These are phyloP conservation scores for Trichoderma arundinaceum DNA, from an alignment of 2,329 filamentous ascomycete genomes.

Conservation along the genomic window DNA sequence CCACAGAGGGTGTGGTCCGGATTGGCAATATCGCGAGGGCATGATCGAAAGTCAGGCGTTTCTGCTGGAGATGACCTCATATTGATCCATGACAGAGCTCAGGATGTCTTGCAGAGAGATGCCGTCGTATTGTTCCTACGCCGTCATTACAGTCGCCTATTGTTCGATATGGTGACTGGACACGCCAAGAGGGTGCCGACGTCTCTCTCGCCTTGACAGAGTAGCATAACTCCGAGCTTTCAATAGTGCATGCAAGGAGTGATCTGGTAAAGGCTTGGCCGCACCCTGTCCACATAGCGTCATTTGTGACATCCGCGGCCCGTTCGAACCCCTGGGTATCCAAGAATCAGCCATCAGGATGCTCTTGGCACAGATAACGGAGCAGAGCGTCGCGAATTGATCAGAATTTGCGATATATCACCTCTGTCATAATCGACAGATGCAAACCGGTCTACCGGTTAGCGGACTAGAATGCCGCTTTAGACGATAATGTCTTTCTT, in stretches of 20 bases:
- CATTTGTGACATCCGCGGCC: not conserved
- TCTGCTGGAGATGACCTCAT: not conserved
- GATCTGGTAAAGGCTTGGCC: not conserved
- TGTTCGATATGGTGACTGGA: not conserved
- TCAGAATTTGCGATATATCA: not conserved
- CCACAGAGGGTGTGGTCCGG: not conserved
- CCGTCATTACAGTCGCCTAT: not conserved
- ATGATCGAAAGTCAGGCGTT: not conserved
- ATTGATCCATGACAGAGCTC: not conserved
- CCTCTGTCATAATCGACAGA: slow-evolving; percentile 1
- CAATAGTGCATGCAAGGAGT: slow-evolving; percentile 28
- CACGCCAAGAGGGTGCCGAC: not conserved
- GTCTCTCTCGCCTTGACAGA: not conserved
- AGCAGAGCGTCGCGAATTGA: not conserved
- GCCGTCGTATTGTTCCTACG: not conserved
- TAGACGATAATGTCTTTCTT: not conserved
- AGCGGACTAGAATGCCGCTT: not conserved
- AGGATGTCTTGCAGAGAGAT: not conserved
- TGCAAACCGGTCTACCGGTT: not conserved
- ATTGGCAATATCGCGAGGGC: not conserved
- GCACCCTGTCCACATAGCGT: not conserved
- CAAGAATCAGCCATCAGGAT: not conserved
- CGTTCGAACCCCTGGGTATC: not conserved
- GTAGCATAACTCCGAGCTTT: slow-evolving; percentile 1
- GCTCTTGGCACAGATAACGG: not conserved